Percentiles rank a stretch among this genome's conserved stretches.
These are phyloP conservation scores for Boletus patriciae DNA, from an alignment of 768 basidiomycete genomes.

Conservation along the genomic window DNA sequence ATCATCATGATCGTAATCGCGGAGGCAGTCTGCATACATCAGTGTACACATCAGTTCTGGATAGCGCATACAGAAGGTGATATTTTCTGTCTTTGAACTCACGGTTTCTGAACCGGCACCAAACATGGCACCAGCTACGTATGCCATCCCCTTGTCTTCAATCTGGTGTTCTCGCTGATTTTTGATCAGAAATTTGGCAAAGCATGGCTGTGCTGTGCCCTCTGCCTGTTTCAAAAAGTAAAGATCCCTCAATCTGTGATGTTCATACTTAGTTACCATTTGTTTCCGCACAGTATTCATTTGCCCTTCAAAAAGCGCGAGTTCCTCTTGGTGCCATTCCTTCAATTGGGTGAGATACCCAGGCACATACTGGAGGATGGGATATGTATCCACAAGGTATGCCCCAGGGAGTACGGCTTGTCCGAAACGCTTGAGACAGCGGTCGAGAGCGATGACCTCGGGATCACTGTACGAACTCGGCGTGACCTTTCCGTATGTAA, in stretches of 20 bases:
- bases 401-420: not conserved
- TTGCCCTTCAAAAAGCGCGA: slow-evolving; percentile 8
- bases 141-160: not conserved
- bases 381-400: slow-evolving; percentile 12
- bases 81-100: not conserved
- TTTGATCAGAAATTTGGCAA: slow-evolving; percentile 3
- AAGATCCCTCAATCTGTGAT: not conserved
- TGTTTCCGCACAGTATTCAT: slow-evolving; percentile 1
- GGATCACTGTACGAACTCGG: slow-evolving; percentile 8
- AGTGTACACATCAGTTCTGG: not conserved
- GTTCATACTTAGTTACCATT: not conserved
- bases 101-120: slow-evolving; percentile 14
- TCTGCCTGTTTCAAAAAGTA: not conserved
- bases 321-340: slow-evolving; percentile 11
- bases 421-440: not conserved
- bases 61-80: not conserved
- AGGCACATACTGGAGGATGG: slow-evolving; percentile 5
- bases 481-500: slow-evolving; percentile 1
- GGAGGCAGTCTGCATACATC: slow-evolving; percentile 3
- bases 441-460: slow-evolving; percentile 5
- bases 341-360: slow-evolving; percentile 5
- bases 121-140: slow-evolving; percentile 10
- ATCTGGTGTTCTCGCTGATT: not conserved
- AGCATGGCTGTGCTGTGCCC: slow-evolving; percentile 4
- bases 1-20: slow-evolving; percentile 7